Base-by-base conservation (phyloP, 805 yeast genomes). In the Suhomyces prunicola region DNA sequence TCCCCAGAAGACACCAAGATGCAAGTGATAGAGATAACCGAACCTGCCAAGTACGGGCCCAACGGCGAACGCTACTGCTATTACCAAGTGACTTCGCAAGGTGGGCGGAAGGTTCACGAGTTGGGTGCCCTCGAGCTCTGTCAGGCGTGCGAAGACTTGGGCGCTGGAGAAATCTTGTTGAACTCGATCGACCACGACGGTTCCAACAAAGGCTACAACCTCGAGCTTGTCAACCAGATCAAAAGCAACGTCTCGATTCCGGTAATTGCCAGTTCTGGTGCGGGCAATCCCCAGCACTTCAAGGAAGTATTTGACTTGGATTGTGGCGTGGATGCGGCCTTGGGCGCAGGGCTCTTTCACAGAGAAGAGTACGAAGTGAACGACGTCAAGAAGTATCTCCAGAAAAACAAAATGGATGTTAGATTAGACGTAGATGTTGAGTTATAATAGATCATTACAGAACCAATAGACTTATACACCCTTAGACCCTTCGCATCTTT, bases 271-370 rank as follows among this genome's bases (percentile, higher is more conserved):
- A 91, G 97, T 6, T 87, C 96, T 56, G 99, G 99, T 51, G 99
- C 99, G 5, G 99, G 99, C 49, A 82, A 75, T 22, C 99, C 99
- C 1, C 80, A 77, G 48, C 98, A 94, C 72, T 94, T 94, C 67
- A 84, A 83, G 57, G 90, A 94, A 58, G 99, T 90, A 2, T 94
- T 94, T 65, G 78, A 76, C 46, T 55, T 72, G 64, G 77, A 86
- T 45, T 91, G 97, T 13, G 77, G 81, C 5, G 87, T 94, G 1
- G 99, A 94, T 72, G 99, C 99, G 44, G 98, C 99, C 15, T 78
- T 94, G 41, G 99, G 99, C 39, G 99, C 99, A 4, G 99, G 99
- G 44, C 87, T 94, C 86, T 94, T 94, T 78, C 99, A 94, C 75
- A 80, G 99, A 67, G 92, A 89, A 22, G 98, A 93, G 63, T 94